phyloP scores from a whole-genome alignment of 306 rosid genomes.

The Crataegus laevigata region DNA sequence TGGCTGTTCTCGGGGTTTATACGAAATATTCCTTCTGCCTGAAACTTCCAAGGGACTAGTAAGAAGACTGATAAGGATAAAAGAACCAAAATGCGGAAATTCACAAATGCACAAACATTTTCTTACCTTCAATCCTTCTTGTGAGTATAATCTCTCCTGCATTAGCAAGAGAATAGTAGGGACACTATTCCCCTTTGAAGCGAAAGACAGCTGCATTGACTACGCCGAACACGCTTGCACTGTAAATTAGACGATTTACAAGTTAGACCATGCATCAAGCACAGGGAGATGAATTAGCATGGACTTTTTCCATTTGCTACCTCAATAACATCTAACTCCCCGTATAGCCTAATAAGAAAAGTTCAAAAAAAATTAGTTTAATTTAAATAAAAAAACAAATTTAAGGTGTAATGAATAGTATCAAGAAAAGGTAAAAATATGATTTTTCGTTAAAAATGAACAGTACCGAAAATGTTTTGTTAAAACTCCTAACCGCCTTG shows the following conservation, averaged over 20 bases:
- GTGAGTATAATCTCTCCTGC: slow-evolving; percentile 89
- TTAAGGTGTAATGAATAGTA: no score
- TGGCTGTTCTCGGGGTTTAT: slow-evolving; percentile 85
- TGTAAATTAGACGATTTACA: slow-evolving; percentile 22
- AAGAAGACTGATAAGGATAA: background rate
- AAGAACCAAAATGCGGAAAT: background rate
- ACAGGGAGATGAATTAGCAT: background rate
- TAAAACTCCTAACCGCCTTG: no score
- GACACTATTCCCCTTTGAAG: slow-evolving; percentile 81
- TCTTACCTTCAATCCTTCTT: slow-evolving; percentile 77
- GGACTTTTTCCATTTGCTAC: background rate
- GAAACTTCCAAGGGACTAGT: background rate
- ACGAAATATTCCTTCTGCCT: slow-evolving; percentile 92
- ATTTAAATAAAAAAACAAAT: no score
- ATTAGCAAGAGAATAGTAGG: slow-evolving; percentile 82
- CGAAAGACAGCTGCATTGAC: slow-evolving; percentile 90
- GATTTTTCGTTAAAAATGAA: no score
- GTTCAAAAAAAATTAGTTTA: no score
- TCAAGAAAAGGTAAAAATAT: no score
- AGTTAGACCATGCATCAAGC: slow-evolving; percentile 22
- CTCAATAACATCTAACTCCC: background rate
- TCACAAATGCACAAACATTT: background rate
- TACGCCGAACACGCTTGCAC: slow-evolving; percentile 92
- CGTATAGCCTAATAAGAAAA: background rate
- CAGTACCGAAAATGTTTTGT: rapidly evolving